phyloP scores from a whole-genome alignment of 1,284 basidiomycete species.

The Boletus sp. region DNA sequence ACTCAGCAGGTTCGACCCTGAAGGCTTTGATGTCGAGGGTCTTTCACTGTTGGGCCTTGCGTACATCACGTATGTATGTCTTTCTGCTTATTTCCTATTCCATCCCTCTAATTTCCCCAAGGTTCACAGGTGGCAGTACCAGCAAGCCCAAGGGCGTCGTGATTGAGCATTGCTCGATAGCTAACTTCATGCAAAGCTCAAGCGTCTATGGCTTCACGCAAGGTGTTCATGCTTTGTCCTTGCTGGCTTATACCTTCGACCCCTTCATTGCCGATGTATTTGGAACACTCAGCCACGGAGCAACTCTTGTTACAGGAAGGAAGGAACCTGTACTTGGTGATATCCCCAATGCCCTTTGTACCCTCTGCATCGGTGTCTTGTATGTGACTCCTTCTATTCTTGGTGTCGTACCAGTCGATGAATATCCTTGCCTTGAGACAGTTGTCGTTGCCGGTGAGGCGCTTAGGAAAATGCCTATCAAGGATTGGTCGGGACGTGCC shows the following conservation, averaged over 20 bases:
- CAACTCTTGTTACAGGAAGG: slow-evolving; percentile 36
- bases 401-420: slow-evolving; percentile 30
- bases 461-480: slow-evolving; percentile 35
- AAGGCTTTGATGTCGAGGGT: slow-evolving; percentile 26
- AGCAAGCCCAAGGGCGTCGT: no score
- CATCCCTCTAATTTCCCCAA: slow-evolving; percentile 12
- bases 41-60: slow-evolving; percentile 32
- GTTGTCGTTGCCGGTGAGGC: slow-evolving; percentile 36
- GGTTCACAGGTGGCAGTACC: slow-evolving; percentile 37
- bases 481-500: slow-evolving; percentile 35
- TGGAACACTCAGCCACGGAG: slow-evolving; percentile 33
- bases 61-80: slow-evolving; percentile 36
- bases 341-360: slow-evolving; percentile 33
- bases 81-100: not conserved
- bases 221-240: slow-evolving; percentile 35
- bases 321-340: slow-evolving; percentile 39
- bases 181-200: slow-evolving; percentile 35
- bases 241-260: slow-evolving; percentile 37
- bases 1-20: slow-evolving; percentile 18
- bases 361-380: slow-evolving; percentile 31
- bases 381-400: slow-evolving; percentile 40
- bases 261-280: slow-evolving; percentile 37
- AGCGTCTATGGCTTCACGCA: slow-evolving; percentile 29
- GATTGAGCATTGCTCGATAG: slow-evolving; percentile 39
- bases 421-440: slow-evolving; percentile 34